Conservation (phyloP, 2,329 filamentous ascomycete species). For the Clarireedia hainanense region DNA sequence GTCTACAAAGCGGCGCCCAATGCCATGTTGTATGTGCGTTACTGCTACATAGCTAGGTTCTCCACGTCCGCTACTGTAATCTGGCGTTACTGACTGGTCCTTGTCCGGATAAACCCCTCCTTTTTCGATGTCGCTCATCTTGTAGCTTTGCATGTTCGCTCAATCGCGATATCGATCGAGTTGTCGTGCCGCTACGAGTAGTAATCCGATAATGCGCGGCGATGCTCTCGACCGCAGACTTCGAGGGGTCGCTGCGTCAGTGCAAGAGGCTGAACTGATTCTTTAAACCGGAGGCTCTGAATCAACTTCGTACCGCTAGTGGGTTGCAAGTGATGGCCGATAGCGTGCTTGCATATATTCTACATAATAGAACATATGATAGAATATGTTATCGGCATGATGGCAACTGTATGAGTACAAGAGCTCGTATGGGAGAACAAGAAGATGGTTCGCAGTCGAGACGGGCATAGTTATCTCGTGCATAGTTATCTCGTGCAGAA, state of each 20-base stretch:
- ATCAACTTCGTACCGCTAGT: neutral
- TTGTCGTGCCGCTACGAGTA: neutral
- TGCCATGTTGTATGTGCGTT: slow-evolving; percentile 14
- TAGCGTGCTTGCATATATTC: neutral
- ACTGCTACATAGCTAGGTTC: slow-evolving; percentile 22
- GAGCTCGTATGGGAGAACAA: neutral
- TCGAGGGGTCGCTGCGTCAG: neutral
- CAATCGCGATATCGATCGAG: neutral
- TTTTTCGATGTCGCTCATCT: slow-evolving; percentile 13
- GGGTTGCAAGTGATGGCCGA: neutral
- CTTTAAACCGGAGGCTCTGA: neutral
- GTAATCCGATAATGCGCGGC: neutral
- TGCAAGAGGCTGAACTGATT: slow-evolving; percentile 1
- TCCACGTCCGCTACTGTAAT: slow-evolving; percentile 16
- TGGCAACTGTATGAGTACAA: neutral
- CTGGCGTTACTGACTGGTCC: slow-evolving; percentile 10
- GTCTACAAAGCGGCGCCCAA: slow-evolving; percentile 17
- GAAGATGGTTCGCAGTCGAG: neutral
- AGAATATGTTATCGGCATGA: neutral
- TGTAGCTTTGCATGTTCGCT: neutral
- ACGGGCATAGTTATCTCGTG: neutral
- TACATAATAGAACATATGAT: slow-evolving; percentile 2
- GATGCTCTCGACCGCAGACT: neutral
- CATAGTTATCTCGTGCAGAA: neutral
- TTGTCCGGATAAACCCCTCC: slow-evolving; percentile 6